Evolutionary conservation across 257 asterid species (phyloP), one percentile per base, ranked within the genome.

Genomic region (Pogostemon cablin): DNA sequence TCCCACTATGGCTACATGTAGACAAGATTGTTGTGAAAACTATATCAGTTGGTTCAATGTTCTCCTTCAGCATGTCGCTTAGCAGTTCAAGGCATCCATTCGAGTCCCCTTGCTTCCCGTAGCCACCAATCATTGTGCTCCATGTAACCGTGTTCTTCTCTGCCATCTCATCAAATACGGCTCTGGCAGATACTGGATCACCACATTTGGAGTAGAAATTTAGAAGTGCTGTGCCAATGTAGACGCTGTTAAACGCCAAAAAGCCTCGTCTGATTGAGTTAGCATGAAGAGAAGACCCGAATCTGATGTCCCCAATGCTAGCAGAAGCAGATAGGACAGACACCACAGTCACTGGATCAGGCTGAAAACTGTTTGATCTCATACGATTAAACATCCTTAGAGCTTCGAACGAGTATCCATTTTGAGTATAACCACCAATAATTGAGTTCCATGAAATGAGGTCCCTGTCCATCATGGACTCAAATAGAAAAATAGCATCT

Each of bases 101-200:
- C 15, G 71, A 68, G 81, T 83, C 77, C 40, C 96, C 89, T 43
- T 84, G 85, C 44, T 74, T 78, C 67, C 87, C 87, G 46, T 86
- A 85, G 0, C 93, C 86, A 46, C 82, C 83, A 6, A 85, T 83
- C 84, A 88, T 80, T n/a, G 93, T 83, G 56, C 71, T 81, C 96
- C 96, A 86, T 0, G 89, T 78, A 8, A 70, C 84, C 3, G 68
- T 9, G 42, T 75, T 86, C 84, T 82, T 88, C 71, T 75, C 78
- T 0, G 70, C 70, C 82, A 89, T 80, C 53, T 75, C 82, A 75
- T 82, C 77, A 57, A 89, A 85, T 58, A 85, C 81, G 42, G 65
- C 50, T 1, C 84, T 85, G 20, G 93, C 86, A 9, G 81, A 82
- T 35, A 62, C 59, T 37, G 84, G 79, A 72, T 86, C 88, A 1